These are phyloP conservation scores for Aspergillus puulaauensis DNA, from an alignment of 2,329 filamentous ascomycete species.

Conservation along the genomic window DNA sequence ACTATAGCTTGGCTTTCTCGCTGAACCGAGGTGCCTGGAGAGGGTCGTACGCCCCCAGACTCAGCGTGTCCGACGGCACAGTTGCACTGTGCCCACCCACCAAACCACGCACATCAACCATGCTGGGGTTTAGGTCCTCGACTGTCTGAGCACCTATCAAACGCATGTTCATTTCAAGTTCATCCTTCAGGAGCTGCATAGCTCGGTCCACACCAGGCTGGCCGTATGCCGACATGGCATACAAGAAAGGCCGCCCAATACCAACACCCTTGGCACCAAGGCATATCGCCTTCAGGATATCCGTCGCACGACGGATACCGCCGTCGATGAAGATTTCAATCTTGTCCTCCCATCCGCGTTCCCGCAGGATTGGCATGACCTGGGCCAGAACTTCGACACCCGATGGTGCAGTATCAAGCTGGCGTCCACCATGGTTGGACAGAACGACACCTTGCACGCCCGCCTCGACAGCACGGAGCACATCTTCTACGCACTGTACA, in stretches of 20 bases:
- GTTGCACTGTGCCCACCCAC: conserved; percentile 55
- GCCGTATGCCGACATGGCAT: conserved; percentile 93
- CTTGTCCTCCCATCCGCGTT: conserved; percentile 69
- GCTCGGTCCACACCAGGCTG: conserved; percentile 83
- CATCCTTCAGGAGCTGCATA: conserved; percentile 89
- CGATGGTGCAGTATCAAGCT: conserved; percentile 87
- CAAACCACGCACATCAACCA: conserved; percentile 77
- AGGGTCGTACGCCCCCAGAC: conserved; percentile 57
- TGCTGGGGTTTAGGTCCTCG: conserved; percentile 73
- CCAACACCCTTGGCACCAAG: conserved; percentile 89
- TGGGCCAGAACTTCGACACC: conserved; percentile 89
- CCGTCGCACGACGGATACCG: conserved; percentile 83
- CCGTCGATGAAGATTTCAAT: conserved; percentile 92
- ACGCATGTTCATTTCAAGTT: conserved; percentile 99
- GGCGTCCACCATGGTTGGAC: conserved; percentile 92
- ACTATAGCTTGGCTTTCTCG: conserved; percentile 48
- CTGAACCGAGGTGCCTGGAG: conserved; percentile 50
- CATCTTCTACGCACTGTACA: conserved; percentile 93
- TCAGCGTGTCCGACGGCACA: conserved; percentile 63
- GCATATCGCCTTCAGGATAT: conserved; percentile 93
- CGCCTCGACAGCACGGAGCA: conserved; percentile 76
- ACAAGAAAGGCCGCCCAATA: conserved; percentile 91
- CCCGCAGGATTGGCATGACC: conserved; percentile 81
- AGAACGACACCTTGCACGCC: conserved; percentile 88
- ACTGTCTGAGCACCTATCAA: conserved; percentile 77